phyloP scores from a whole-genome alignment of 257 asterid genomes.

The Primulina huaijiensis region DNA sequence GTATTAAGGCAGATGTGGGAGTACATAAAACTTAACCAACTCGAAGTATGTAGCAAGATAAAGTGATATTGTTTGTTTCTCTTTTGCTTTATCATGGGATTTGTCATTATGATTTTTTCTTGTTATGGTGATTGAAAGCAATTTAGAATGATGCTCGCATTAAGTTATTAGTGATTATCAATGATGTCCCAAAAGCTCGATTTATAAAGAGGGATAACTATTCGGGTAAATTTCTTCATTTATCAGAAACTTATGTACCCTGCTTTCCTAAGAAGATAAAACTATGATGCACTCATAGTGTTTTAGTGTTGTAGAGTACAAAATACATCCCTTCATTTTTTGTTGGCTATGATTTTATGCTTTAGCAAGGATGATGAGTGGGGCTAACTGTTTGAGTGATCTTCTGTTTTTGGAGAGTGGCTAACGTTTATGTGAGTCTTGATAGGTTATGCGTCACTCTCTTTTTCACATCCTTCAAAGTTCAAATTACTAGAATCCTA shows the following conservation, averaged over 20 bases:
- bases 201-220: neutral
- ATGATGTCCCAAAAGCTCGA: neutral
- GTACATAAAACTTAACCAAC: slow-evolving; percentile 67
- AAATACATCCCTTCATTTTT: neutral
- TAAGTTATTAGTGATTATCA: neutral
- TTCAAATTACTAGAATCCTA: neutral
- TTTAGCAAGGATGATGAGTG: neutral
- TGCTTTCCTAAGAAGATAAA: neutral
- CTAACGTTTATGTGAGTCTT: neutral
- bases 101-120: slow-evolving; percentile 1
- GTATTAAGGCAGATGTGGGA: slow-evolving; percentile 76
- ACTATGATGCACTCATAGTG: neutral
- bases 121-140: slow-evolving; percentile 4
- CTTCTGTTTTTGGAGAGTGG: neutral
- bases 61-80: neutral
- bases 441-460: neutral
- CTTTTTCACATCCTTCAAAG: neutral
- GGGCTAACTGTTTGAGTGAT: neutral
- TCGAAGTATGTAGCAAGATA: slow-evolving; percentile 54
- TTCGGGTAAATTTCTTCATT: neutral
- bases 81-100: slow-evolving; percentile 15
- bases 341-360: neutral
- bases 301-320: neutral
- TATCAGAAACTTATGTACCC: neutral
- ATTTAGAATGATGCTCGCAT: neutral